Conservation (phyloP, 176 grass and related monocot genomes). For the Juncus effusus region DNA sequence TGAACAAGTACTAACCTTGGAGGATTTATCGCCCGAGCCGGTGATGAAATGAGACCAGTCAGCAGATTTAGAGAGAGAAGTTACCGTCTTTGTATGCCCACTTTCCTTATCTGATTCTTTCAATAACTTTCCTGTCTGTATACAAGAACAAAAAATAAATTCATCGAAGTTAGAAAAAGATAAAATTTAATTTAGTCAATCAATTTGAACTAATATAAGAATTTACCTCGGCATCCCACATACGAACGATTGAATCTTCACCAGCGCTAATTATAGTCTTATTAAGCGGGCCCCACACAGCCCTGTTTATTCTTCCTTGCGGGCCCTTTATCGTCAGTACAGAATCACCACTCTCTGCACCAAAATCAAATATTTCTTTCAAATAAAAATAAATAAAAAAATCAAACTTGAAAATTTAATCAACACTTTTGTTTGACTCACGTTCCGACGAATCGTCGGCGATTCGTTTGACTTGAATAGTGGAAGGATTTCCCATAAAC, state of each 20-base stretch:
- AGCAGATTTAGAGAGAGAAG: slow-evolving; percentile 58
- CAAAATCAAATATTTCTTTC: background rate
- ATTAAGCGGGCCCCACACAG: slow-evolving; percentile 82
- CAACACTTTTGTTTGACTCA: slow-evolving; percentile 1
- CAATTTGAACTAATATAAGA: background rate
- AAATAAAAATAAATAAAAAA: background rate
- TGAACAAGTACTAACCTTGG: slow-evolving; percentile 47
- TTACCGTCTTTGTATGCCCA: slow-evolving; percentile 65
- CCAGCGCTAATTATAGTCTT: slow-evolving; percentile 87
- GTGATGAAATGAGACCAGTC: slow-evolving; percentile 74
- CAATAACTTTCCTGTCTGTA: slow-evolving; percentile 67
- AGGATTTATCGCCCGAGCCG: slow-evolving; percentile 75
- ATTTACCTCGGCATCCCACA: slow-evolving; percentile 83
- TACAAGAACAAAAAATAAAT: slow-evolving; percentile 11
- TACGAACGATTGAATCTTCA: slow-evolving; percentile 73
- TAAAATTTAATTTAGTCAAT: background rate
- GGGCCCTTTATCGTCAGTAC: slow-evolving; percentile 65
- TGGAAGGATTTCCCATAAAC: slow-evolving; percentile 73
- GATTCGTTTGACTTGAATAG: slow-evolving; percentile 80
- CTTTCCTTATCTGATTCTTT: slow-evolving; percentile 69
- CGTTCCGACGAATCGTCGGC: slow-evolving; percentile 56
- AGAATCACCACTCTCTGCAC: slow-evolving; percentile 72
- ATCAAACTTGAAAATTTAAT: background rate
- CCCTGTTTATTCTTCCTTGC: slow-evolving; percentile 87
- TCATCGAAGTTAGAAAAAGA: background rate